phyloP scores from a whole-genome alignment of 495 filamentous ascomycete genomes.

The Lindgomyces ingoldianus region DNA sequence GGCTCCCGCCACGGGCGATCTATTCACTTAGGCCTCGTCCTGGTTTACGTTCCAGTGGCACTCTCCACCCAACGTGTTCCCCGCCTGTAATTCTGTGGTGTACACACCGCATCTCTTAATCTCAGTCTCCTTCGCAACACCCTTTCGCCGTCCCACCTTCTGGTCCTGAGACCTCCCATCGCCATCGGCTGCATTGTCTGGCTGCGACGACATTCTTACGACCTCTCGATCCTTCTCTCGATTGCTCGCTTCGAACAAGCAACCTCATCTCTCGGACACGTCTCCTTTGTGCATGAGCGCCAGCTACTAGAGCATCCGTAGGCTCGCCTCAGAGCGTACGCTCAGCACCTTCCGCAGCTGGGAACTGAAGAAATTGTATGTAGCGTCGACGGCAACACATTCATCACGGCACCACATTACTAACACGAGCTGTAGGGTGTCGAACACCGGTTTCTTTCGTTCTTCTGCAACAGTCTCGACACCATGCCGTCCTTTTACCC shows the following conservation, averaged over 20 bases:
- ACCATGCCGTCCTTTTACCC: conserved; percentile 44
- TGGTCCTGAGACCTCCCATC: conserved; percentile 3
- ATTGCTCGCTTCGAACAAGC: conserved; percentile 17
- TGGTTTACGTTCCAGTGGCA: conserved; percentile 26
- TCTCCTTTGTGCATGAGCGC: conserved; percentile 38
- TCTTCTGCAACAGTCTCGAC: conserved; percentile 29
- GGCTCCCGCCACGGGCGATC: conserved; percentile 33
- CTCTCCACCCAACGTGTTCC: not conserved
- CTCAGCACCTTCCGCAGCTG: conserved; percentile 26
- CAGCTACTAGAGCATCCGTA: conserved; percentile 29
- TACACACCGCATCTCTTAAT: conserved; percentile 17
- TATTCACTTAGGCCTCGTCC: conserved; percentile 41
- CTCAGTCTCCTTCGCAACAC: conserved; percentile 16
- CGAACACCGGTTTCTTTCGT: conserved; percentile 35
- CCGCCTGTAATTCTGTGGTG: conserved; percentile 2
- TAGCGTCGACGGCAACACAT: not conserved
- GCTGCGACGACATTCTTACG: conserved; percentile 29
- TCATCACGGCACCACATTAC: not conserved
- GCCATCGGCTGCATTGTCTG: conserved; percentile 10
- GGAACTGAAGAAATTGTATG: conserved; percentile 37
- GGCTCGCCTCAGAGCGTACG: conserved; percentile 32
- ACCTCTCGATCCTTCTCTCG: conserved; percentile 26
- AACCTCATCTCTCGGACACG: conserved; percentile 4
- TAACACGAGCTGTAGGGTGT: conserved; percentile 27
- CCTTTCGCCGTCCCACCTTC: not conserved